A percentile compares a stretch with the other conserved stretches of the same genome.
phyloP scores from a whole-genome alignment of 306 rosid species.

The Sesbania bispinosa region DNA sequence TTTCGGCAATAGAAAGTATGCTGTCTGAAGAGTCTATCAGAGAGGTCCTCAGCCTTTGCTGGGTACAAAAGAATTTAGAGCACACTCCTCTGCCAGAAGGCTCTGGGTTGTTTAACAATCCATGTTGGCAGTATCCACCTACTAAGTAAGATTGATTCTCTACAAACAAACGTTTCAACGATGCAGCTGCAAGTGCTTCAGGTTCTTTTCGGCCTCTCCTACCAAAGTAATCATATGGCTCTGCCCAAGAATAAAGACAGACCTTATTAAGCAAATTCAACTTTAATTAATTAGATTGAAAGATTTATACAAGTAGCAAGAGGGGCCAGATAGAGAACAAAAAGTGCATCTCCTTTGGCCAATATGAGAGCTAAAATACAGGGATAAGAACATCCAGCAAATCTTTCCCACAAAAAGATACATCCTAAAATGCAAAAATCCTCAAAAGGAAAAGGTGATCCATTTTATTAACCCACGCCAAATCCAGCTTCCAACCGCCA shows the following conservation, averaged over 20 bases:
- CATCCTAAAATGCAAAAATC: conserved; percentile 4
- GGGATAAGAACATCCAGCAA: conserved; percentile 5
- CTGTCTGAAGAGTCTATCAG: conserved; percentile 58
- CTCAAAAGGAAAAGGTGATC: conserved; percentile 14
- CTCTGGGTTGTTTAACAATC: conserved; percentile 41
- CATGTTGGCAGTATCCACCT: conserved; percentile 87
- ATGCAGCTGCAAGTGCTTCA: conserved; percentile 96
- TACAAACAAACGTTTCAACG: conserved; percentile 86
- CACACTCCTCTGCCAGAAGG: conserved; percentile 71
- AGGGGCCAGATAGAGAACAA: neutral
- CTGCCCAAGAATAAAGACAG: conserved; percentile 45
- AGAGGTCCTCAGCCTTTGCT: conserved; percentile 60
- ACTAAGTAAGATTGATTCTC: conserved; percentile 88
- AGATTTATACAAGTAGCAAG: neutral
- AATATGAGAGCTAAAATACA: conserved; percentile 13
- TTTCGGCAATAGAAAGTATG: conserved; percentile 83
- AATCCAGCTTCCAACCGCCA: conserved; percentile 12
- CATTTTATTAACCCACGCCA: neutral
- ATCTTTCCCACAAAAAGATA: conserved; percentile 1
- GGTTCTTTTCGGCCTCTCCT: conserved; percentile 98
- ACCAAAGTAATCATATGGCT: conserved; percentile 86
- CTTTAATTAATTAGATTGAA: neutral
- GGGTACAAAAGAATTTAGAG: conserved; percentile 66
- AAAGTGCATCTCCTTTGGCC: neutral
- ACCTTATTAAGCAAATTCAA: neutral